Evolutionary conservation across 345 rosid species (phyloP), one percentile per base, ranked within the genome.

Genomic region (Psidium friedrichsthalianum): DNA sequence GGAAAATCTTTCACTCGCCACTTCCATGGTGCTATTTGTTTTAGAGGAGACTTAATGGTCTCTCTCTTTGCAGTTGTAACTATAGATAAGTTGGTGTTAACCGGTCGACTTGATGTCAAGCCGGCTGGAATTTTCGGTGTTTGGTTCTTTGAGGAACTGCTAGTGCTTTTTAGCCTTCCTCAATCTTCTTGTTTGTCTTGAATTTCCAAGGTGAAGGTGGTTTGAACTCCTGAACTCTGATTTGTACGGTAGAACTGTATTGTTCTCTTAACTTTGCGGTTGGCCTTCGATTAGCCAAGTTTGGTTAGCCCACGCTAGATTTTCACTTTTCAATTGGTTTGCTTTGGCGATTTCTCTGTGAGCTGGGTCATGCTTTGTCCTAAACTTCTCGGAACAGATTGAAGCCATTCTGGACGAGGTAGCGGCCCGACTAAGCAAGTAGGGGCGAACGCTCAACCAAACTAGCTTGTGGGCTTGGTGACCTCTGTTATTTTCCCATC

Each of bases 341-440:
- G 22, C 1, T 69, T 69, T 36, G 18, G 4, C 22, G 47, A 36
- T 69, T 69, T 36, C 40, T 36, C 78, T 18, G 7, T 9, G 47
- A 69, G 24, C 78, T 40, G 24, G 25, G 47, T 69, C 44, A 18
- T 69, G 0, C 3, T 32, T 69, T 69, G 78, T 69, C 78, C 13
- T 69, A 11, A 69, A 69, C 78, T 22, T 32, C 44, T 69, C 13
- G 0, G 13, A 61, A 32, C 47, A 32, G 42, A 32, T 32, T 8
- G 78, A 2, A 24, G 47, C 78, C 42, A 69, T 69, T 32, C 24
- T 2, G 11, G n/a, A 40, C 0, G 6, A 32, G 47, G 1, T 32
- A 18, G 78, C 10, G 22, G 0, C 22, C 11, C 1, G 0, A 32
- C 44, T 32, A 32, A 8, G 76, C 78, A 8, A 1, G 44, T 8